Conservation (phyloP, 768 basidiomycete genomes). For the Russula ochroleuca region DNA sequence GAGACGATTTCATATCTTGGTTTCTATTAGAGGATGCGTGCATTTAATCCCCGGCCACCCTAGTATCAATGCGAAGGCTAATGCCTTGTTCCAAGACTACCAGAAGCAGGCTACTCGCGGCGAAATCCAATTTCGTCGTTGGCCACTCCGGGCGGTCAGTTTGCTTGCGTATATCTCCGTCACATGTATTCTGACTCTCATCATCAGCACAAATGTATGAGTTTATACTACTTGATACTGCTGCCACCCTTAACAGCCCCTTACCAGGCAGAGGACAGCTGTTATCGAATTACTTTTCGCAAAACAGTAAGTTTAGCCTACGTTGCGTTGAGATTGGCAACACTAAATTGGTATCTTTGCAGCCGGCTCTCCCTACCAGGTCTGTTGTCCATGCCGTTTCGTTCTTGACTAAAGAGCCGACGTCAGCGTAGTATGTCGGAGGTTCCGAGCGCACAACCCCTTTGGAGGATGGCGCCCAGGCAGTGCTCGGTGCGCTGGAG, state of each 20-base stretch:
- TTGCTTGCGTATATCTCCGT: neutral
- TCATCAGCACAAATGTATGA: conserved; percentile 67
- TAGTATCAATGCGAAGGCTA: conserved; percentile 42
- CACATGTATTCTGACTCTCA: conserved; percentile 14
- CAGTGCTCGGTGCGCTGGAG: conserved; percentile 53
- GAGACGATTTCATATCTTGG: neutral
- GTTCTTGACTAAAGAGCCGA: conserved; percentile 4
- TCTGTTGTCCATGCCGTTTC: conserved; percentile 32
- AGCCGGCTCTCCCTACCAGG: conserved; percentile 83
- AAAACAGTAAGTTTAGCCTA: conserved; percentile 56
- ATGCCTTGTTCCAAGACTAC: conserved; percentile 59
- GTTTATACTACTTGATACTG: neutral
- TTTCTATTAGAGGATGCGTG: conserved; percentile 50
- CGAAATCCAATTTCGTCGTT: conserved; percentile 58
- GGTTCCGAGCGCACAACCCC: conserved; percentile 70
- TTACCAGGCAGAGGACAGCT: conserved; percentile 59
- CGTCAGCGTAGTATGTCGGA: conserved; percentile 59
- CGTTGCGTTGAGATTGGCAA: neutral
- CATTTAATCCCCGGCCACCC: conserved; percentile 48
- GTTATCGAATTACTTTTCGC: conserved; percentile 80
- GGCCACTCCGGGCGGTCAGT: conserved; percentile 64
- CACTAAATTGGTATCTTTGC: conserved; percentile 7
- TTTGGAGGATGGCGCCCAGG: conserved; percentile 52
- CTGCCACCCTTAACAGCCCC: conserved; percentile 3
- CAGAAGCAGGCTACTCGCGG: conserved; percentile 60